phyloP scores from a whole-genome alignment of 305 asterid species.

The Plantago rigida region DNA sequence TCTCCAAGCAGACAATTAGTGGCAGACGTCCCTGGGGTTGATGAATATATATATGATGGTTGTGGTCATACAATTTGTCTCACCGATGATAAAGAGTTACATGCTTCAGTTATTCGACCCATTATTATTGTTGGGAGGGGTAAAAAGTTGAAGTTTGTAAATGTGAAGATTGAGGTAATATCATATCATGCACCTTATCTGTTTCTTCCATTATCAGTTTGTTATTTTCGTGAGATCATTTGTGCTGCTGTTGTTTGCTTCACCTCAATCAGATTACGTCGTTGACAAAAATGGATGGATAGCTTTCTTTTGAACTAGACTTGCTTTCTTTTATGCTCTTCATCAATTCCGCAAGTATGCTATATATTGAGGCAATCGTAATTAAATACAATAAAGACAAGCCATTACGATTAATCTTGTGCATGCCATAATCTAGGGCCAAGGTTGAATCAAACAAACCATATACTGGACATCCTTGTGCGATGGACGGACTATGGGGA shows the following conservation, averaged over 20 bases:
- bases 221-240: conserved; percentile 3
- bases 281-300: too few species aligned
- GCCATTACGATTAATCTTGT: conserved; percentile 4
- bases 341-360: background rate
- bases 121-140: conserved; percentile 85
- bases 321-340: conserved; percentile 2
- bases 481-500: too few species aligned
- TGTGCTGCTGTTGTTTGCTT: conserved; percentile 12
- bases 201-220: conserved; percentile 16
- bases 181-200: conserved; percentile 17
- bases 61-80: conserved; percentile 81
- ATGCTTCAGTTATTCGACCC: conserved; percentile 45
- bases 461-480: too few species aligned
- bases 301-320: conserved; percentile 1
- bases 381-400: background rate
- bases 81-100: conserved; percentile 46
- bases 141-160: conserved; percentile 70
- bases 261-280: background rate
- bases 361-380: too few species aligned
- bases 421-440: too few species aligned
- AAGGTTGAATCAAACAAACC: too few species aligned
- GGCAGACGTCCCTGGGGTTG: conserved; percentile 75
- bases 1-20: conserved; percentile 74
- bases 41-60: conserved; percentile 81
- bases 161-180: conserved; percentile 86